These are phyloP conservation scores for Chaetomium sp. DNA, from an alignment of 2,329 filamentous ascomycete species.

Conservation along the genomic window DNA sequence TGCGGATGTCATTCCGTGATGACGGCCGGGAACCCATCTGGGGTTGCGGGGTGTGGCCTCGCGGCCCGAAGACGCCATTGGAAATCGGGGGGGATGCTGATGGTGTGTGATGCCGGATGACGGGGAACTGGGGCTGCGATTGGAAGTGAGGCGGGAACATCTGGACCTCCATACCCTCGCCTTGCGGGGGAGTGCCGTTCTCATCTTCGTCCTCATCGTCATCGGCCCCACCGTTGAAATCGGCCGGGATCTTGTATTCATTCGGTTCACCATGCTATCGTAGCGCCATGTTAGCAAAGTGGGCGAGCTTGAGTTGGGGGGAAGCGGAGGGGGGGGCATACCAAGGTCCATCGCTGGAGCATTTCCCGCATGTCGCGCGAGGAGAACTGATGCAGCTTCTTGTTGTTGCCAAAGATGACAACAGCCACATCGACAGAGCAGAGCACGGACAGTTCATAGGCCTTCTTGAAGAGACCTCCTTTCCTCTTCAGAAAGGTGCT, in stretches of 20 bases:
- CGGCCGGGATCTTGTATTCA: slow-evolving; percentile 92
- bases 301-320: slow-evolving; percentile 10
- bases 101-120: slow-evolving; percentile 79
- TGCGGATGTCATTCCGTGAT: slow-evolving; percentile 77
- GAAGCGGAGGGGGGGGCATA: slow-evolving; percentile 60
- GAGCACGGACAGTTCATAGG: slow-evolving; percentile 94
- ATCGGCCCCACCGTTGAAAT: slow-evolving; percentile 86
- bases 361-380: slow-evolving; percentile 92
- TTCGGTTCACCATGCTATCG: slow-evolving; percentile 84
- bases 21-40: slow-evolving; percentile 72
- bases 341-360: slow-evolving; percentile 85
- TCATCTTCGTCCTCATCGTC: slow-evolving; percentile 82
- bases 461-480: slow-evolving; percentile 98
- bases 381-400: slow-evolving; percentile 98
- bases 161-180: slow-evolving; percentile 59
- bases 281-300: slow-evolving; percentile 25
- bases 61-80: slow-evolving; percentile 67
- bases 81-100: slow-evolving; percentile 87
- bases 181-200: slow-evolving; percentile 71
- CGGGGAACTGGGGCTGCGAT: slow-evolving; percentile 63
- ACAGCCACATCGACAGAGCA: slow-evolving; percentile 98
- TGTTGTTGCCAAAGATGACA: slow-evolving; percentile 98
- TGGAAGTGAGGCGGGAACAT: slow-evolving; percentile 73
- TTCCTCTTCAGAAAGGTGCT: slow-evolving; percentile 99
- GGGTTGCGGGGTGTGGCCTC: slow-evolving; percentile 81